Conservation (phyloP, 192 early-diverging fungal species). For the Cetraspora pellucida region DNA sequence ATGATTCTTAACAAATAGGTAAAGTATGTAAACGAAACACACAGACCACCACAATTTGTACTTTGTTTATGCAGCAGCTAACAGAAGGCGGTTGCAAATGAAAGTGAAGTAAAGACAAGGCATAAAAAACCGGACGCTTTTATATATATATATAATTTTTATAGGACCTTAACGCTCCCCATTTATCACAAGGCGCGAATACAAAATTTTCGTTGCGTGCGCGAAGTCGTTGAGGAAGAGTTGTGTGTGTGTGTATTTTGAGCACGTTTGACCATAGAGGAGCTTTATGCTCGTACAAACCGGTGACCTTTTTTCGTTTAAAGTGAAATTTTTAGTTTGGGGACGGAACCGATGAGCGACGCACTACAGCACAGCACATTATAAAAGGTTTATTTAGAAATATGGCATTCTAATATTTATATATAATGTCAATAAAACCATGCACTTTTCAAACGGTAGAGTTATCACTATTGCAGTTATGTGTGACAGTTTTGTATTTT, state of each 20-base stretch:
- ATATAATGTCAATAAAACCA: no score
- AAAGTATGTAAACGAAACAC: constrained; percentile 25
- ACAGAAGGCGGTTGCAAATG: constrained; percentile 17
- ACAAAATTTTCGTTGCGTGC: constrained; percentile 7
- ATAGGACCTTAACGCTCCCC: background rate
- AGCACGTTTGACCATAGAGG: background rate
- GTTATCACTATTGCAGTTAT: no score
- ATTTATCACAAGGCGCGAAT: background rate
- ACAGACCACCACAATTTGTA: constrained; percentile 34
- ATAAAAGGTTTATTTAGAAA: no score
- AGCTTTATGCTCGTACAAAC: constrained; percentile 14
- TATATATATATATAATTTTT: constrained; percentile 13
- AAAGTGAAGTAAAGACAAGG: constrained; percentile 17
- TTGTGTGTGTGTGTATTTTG: constrained; percentile 5
- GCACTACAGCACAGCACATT: no score
- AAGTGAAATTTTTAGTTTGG: no score
- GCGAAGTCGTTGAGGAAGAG: background rate
- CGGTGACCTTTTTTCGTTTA: constrained; percentile 8
- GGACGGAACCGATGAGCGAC: no score
- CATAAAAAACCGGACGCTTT: constrained; percentile 24
- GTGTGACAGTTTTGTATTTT: no score
- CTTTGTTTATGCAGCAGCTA: constrained; percentile 23
- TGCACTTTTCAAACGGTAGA: no score
- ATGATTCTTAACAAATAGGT: background rate
- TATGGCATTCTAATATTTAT: no score